phyloP scores from a whole-genome alignment of 257 asterid genomes.

The Jacaranda mimosifolia region DNA sequence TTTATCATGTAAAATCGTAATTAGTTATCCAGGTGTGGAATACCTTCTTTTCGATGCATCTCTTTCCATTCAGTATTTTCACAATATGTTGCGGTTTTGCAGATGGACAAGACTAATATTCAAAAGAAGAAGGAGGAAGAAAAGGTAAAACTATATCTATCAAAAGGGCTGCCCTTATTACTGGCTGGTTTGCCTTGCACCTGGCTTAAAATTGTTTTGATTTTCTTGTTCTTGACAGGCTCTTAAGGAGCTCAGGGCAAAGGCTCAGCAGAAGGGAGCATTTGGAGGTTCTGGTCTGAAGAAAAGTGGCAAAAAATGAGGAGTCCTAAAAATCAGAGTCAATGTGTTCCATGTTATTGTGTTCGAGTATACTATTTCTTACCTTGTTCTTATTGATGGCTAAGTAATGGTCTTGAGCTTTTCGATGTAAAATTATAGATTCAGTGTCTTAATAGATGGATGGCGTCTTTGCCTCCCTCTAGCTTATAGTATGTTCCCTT shows the following conservation, averaged over 20 bases:
- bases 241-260: constrained; percentile 74
- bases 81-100: constrained; percentile 31
- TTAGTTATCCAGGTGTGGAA: neutral
- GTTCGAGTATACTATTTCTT: constrained; percentile 12
- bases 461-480: neutral
- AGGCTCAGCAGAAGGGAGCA: constrained; percentile 74
- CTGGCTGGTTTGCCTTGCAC: neutral
- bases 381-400: constrained; percentile 19
- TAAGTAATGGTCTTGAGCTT: constrained; percentile 1
- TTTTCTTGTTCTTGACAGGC: constrained; percentile 50
- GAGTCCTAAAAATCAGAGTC: neutral
- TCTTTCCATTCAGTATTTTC: neutral
- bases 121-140: constrained; percentile 91
- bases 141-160: constrained; percentile 52
- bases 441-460: constrained; percentile 17
- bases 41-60: neutral
- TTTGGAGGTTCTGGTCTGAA: constrained; percentile 85
- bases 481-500: neutral
- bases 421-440: constrained; percentile 9
- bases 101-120: constrained; percentile 71
- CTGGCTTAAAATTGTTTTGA: neutral
- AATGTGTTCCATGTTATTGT: constrained; percentile 13
- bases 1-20: neutral
- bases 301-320: constrained; percentile 86
- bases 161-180: neutral